Conservation (phyloP, 495 filamentous ascomycete species). For the Pyronema omphalodes region DNA sequence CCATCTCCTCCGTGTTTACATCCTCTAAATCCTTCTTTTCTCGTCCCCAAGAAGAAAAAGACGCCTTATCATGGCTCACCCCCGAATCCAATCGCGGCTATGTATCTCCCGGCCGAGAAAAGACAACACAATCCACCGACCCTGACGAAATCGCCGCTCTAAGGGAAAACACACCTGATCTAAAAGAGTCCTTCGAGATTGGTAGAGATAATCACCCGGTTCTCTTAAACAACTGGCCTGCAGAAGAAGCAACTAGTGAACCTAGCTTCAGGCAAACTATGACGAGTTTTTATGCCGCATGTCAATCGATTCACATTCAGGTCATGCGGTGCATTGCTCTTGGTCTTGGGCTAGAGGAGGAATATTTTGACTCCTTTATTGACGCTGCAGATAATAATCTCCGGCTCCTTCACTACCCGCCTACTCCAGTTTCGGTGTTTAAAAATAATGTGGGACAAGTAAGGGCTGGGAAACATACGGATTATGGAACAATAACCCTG, state of each 20-base stretch:
- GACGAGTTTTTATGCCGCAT: constrained; percentile 50
- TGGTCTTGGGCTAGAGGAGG: constrained; percentile 49
- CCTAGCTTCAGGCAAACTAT: constrained; percentile 52
- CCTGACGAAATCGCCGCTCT: constrained; percentile 31
- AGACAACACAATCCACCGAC: constrained; percentile 31
- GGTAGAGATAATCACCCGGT: constrained; percentile 34
- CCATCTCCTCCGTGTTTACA: constrained; percentile 43
- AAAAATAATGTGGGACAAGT: constrained; percentile 50
- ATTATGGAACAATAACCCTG: constrained; percentile 76
- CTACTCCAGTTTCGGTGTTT: constrained; percentile 49
- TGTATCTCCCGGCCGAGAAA: constrained; percentile 43
- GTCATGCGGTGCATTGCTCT: constrained; percentile 82
- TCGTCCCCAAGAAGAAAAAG: constrained; percentile 50
- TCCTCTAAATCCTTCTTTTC: constrained; percentile 62
- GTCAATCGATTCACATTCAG: constrained; percentile 54
- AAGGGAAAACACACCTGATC: constrained; percentile 37
- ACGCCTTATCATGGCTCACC: constrained; percentile 45
- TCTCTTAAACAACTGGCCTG: constrained; percentile 67
- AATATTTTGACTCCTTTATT: constrained; percentile 51
- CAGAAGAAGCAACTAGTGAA: constrained; percentile 40
- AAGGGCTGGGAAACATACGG: constrained; percentile 68
- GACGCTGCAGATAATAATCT: constrained; percentile 67
- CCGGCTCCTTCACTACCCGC: constrained; percentile 76
- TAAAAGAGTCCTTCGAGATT: constrained; percentile 56
- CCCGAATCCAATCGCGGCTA: constrained; percentile 59